Evolutionary conservation across 208 protist genomes (phyloP).

Genomic region (Balamuthia mandrillaris): DNA sequence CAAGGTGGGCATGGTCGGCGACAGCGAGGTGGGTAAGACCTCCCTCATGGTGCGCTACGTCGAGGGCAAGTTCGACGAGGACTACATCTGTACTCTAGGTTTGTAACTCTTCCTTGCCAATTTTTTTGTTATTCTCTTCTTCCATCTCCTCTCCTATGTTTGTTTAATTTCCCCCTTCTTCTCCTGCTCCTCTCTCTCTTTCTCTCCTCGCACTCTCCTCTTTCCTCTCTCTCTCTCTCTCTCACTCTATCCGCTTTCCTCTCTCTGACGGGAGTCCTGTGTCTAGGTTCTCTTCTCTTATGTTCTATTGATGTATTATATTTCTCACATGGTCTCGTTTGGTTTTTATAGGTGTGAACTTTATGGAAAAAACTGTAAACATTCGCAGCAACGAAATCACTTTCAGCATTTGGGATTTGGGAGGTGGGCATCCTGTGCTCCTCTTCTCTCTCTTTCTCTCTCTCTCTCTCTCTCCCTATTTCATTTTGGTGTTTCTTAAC

Average conservation of each 20-base stretch:
- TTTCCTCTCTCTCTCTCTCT: background rate
- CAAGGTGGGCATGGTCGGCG: conserved; percentile 82
- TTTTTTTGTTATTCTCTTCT: background rate
- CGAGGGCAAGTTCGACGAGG: conserved; percentile 76
- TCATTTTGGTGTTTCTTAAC: background rate
- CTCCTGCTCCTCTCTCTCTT: background rate
- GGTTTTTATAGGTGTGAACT: conserved; percentile 79
- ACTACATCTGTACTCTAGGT: conserved; percentile 80
- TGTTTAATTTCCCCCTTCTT: background rate
- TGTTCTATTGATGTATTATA: background rate
- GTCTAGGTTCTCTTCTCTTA: background rate
- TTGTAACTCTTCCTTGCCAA: background rate
- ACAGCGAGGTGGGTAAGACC: conserved; percentile 77
- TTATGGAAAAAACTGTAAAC: conserved; percentile 84
- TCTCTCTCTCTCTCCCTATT: background rate
- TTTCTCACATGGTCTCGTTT: background rate
- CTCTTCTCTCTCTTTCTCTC: background rate
- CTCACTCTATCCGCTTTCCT: background rate
- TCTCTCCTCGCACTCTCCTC: background rate
- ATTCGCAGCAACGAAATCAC: conserved; percentile 78
- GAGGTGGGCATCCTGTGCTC: conserved; percentile 53
- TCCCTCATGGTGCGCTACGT: conserved; percentile 84
- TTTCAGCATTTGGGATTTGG: conserved; percentile 87
- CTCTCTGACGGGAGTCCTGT: background rate
- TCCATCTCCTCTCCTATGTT: background rate